Evolutionary conservation across 148 eudicot species (phyloP).

Genomic region (Dysphania ambrosioides): DNA sequence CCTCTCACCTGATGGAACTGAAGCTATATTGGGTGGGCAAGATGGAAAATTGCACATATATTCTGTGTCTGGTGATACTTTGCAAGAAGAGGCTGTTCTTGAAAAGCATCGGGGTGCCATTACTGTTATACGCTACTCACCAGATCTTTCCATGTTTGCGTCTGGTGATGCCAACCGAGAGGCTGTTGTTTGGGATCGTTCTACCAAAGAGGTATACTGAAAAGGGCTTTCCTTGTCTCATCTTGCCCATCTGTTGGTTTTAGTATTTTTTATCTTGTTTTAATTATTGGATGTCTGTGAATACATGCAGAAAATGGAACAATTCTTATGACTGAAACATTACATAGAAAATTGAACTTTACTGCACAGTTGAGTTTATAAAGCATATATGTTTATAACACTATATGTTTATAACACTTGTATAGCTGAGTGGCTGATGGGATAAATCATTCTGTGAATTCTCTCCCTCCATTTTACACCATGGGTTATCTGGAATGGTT

Average conservation of each 20-base stretch:
- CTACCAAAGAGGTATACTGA: slow-evolving; percentile 62
- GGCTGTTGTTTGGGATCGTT: slow-evolving; percentile 94
- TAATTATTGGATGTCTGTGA: not conserved
- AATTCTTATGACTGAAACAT: no score
- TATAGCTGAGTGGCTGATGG: no score
- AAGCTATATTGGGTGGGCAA: slow-evolving; percentile 78
- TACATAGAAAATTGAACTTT: no score
- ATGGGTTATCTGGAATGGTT: no score
- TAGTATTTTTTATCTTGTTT: not conserved
- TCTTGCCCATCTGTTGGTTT: not conserved
- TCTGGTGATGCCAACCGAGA: slow-evolving; percentile 90
- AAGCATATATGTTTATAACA: no score
- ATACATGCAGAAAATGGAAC: not conserved
- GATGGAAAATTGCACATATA: slow-evolving; percentile 85
- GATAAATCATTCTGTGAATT: no score
- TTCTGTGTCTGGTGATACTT: slow-evolving; percentile 65
- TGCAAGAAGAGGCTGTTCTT: slow-evolving; percentile 75
- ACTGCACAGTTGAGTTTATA: no score
- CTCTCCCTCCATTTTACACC: no score
- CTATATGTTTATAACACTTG: no score
- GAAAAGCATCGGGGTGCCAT: slow-evolving; percentile 92
- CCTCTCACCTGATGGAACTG: slow-evolving; percentile 78
- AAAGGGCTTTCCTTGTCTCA: not conserved
- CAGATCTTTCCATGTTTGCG: slow-evolving; percentile 88
- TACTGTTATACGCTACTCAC: slow-evolving; percentile 81